These are phyloP conservation scores for Pyrenochaeta sp. DNA, from an alignment of 2,329 filamentous ascomycete species.

Conservation along the genomic window DNA sequence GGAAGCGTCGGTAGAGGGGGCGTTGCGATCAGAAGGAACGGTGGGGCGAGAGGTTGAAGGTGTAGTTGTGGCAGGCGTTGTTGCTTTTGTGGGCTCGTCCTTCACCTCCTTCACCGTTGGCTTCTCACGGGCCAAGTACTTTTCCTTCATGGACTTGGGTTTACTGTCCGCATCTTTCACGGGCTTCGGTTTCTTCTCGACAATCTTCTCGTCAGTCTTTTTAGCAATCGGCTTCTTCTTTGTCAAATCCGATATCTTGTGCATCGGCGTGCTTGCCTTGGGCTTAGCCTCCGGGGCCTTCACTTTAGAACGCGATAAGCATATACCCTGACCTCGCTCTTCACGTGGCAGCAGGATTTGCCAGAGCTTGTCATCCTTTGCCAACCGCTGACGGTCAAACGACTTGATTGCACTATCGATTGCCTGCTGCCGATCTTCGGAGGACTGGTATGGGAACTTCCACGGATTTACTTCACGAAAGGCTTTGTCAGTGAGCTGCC, in stretches of 20 bases:
- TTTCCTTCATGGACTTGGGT: conserved; percentile 39
- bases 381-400: conserved; percentile 68
- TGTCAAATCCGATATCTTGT: conserved; percentile 51
- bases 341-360: conserved; percentile 67
- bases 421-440: conserved; percentile 65
- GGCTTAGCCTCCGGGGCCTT: conserved; percentile 48
- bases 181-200: conserved; percentile 29
- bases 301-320: conserved; percentile 67
- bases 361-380: conserved; percentile 68
- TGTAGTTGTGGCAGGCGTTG: conserved; percentile 23
- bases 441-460: conserved; percentile 65
- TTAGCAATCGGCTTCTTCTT: conserved; percentile 54
- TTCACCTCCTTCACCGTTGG: conserved; percentile 34
- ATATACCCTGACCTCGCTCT: conserved; percentile 69
- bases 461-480: conserved; percentile 70
- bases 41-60: conserved; percentile 27
- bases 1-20: conserved; percentile 30
- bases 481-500: conserved; percentile 63
- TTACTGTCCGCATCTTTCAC: conserved; percentile 24
- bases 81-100: conserved; percentile 29
- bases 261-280: conserved; percentile 46
- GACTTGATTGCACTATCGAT: conserved; percentile 70
- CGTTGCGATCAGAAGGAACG: conserved; percentile 28
- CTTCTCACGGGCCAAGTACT: conserved; percentile 29
- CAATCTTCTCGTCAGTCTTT: conserved; percentile 56